phyloP scores from a whole-genome alignment of 768 basidiomycete species.

The Flagelloscypha sp. region DNA sequence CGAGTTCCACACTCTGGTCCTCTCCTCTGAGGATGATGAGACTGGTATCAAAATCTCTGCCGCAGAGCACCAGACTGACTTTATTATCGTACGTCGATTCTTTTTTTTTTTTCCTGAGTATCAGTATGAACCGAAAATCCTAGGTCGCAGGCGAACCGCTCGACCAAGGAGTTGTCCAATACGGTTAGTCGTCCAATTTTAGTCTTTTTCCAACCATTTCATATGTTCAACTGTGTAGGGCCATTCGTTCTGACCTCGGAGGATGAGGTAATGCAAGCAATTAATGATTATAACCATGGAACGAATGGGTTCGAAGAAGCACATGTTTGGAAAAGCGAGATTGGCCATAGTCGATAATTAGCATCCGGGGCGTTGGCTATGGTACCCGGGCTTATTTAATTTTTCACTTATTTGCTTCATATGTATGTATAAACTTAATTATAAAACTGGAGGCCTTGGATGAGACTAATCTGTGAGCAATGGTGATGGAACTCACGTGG shows the following conservation, averaged over 20 bases:
- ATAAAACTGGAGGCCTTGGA: too few relatives aligned
- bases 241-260: slow-evolving; percentile 81
- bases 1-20: slow-evolving; percentile 75
- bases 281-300: slow-evolving; percentile 69
- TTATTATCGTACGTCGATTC: slow-evolving; percentile 55
- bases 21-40: slow-evolving; percentile 51
- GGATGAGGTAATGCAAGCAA: slow-evolving; percentile 74
- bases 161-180: slow-evolving; percentile 81
- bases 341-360: too few relatives aligned
- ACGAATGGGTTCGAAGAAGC: slow-evolving; percentile 89
- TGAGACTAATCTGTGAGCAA: too few relatives aligned
- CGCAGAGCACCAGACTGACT: slow-evolving; percentile 53
- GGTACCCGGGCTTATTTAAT: too few relatives aligned
- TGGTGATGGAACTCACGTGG: too few relatives aligned
- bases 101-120: slow-evolving; percentile 4
- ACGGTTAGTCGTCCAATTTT: too few relatives aligned
- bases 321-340: slow-evolving; percentile 79
- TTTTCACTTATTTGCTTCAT: too few relatives aligned
- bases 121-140: background rate
- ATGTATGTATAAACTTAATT: too few relatives aligned
- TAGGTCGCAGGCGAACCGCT: slow-evolving; percentile 84
- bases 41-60: slow-evolving; percentile 64
- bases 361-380: too few relatives aligned
- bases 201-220: too few relatives aligned
- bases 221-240: too few relatives aligned